These are phyloP conservation scores for Ganoderma sp. DNA, from an alignment of 1,284 basidiomycete species.

Conservation along the genomic window DNA sequence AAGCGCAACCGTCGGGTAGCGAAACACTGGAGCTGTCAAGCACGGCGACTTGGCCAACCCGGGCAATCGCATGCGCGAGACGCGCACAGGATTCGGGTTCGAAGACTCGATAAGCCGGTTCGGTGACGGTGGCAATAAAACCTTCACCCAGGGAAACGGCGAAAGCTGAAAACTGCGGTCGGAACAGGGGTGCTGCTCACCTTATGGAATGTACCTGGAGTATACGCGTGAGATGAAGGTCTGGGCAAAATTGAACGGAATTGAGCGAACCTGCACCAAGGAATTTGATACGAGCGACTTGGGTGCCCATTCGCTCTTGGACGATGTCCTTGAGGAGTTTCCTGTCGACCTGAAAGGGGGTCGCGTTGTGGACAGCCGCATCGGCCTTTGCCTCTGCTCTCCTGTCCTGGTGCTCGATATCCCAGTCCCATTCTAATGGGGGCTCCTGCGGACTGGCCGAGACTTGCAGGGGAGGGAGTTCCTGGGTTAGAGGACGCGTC, in stretches of 20 bases:
- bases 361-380: conserved; percentile 58
- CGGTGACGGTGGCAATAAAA: neutral
- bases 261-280: conserved; percentile 68
- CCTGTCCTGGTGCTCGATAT: conserved; percentile 67
- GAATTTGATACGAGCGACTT: conserved; percentile 73
- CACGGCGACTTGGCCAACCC: neutral
- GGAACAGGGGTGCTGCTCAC: conserved; percentile 40
- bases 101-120: neutral
- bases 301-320: conserved; percentile 65
- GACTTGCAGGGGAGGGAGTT: conserved; percentile 22
- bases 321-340: conserved; percentile 75
- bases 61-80: neutral
- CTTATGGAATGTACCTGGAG: conserved; percentile 77
- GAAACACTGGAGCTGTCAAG: conserved; percentile 3
- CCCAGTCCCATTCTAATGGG: conserved; percentile 67
- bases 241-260: conserved; percentile 8
- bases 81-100: neutral
- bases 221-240: conserved; percentile 17
- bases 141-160: neutral
- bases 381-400: conserved; percentile 65
- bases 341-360: conserved; percentile 75
- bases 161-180: neutral
- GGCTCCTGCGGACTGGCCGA: conserved; percentile 22
- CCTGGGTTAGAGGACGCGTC: conserved; percentile 15
- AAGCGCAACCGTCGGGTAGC: neutral